These are phyloP conservation scores for Beauveria caledonica DNA, from an alignment of 2,329 filamentous ascomycete species.

Conservation along the genomic window DNA sequence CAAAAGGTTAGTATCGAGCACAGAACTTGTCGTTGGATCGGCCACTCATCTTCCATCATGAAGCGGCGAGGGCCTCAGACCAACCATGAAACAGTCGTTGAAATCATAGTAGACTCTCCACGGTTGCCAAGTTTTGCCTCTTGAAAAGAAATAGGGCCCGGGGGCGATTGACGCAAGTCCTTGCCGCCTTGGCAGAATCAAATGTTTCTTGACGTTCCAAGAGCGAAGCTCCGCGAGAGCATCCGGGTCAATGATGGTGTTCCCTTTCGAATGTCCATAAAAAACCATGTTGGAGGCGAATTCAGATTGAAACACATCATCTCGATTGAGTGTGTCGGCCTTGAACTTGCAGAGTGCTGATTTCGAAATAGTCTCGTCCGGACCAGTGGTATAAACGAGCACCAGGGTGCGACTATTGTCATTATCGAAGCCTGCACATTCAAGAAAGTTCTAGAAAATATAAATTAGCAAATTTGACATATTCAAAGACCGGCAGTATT, in stretches of 20 bases:
- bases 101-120: constrained; percentile 11
- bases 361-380: background rate
- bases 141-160: constrained; percentile 5
- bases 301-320: background rate
- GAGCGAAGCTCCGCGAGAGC: background rate
- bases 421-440: background rate
- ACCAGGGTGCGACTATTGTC: background rate
- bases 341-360: background rate
- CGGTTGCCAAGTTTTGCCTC: constrained; percentile 6
- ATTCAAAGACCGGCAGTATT: background rate
- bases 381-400: background rate
- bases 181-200: background rate
- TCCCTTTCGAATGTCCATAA: background rate
- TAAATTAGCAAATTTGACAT: background rate
- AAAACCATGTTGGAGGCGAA: background rate
- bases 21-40: background rate
- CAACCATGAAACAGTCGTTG: constrained; percentile 4
- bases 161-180: background rate
- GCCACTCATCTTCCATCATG: background rate
- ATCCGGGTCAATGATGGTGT: background rate
- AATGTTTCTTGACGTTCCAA: background rate
- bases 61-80: background rate
- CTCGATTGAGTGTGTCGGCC: background rate
- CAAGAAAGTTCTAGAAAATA: background rate
- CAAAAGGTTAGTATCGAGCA: background rate